phyloP scores from a whole-genome alignment of 352 stramenopile species.

The Globisporangium polare region DNA sequence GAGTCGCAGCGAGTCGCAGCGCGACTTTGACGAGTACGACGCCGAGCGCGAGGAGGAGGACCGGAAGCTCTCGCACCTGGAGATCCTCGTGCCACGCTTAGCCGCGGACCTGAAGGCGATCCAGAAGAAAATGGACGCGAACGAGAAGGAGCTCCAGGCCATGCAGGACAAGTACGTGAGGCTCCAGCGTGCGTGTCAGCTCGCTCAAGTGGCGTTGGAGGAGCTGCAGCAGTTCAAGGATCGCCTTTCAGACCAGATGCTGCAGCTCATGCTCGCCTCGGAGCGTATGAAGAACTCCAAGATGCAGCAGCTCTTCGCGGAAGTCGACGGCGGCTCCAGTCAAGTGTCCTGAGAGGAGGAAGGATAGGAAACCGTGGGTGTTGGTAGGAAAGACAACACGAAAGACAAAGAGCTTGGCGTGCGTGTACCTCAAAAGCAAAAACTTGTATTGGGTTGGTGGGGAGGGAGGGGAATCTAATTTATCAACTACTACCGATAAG shows the following conservation, averaged over 20 bases:
- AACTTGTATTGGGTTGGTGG: slow-evolving; percentile 14
- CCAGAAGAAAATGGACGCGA: slow-evolving; percentile 42
- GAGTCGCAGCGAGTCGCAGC: slow-evolving; percentile 15
- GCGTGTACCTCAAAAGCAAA: slow-evolving; percentile 18
- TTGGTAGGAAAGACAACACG: not conserved
- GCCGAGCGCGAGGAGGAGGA: slow-evolving; percentile 38
- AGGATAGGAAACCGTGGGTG: not conserved
- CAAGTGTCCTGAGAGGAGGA: not conserved
- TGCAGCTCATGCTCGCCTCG: slow-evolving; percentile 60
- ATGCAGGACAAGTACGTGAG: slow-evolving; percentile 30
- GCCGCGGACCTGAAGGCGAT: slow-evolving; percentile 42
- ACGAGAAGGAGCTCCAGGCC: slow-evolving; percentile 33
- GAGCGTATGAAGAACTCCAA: slow-evolving; percentile 67
- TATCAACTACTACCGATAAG: slow-evolving; percentile 27
- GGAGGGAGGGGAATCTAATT: slow-evolving; percentile 26
- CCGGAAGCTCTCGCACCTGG: slow-evolving; percentile 52
- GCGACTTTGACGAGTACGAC: slow-evolving; percentile 31
- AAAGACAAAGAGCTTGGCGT: not conserved
- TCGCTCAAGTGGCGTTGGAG: slow-evolving; percentile 65
- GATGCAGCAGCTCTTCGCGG: slow-evolving; percentile 74
- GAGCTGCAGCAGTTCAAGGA: slow-evolving; percentile 74
- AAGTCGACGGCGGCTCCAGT: slow-evolving; percentile 36
- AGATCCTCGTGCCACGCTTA: slow-evolving; percentile 59
- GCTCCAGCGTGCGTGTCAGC: slow-evolving; percentile 43
- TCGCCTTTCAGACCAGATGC: slow-evolving; percentile 68